phyloP scores from a whole-genome alignment of 2,329 filamentous ascomycete species.

The Pseudopithomyces chartarum region DNA sequence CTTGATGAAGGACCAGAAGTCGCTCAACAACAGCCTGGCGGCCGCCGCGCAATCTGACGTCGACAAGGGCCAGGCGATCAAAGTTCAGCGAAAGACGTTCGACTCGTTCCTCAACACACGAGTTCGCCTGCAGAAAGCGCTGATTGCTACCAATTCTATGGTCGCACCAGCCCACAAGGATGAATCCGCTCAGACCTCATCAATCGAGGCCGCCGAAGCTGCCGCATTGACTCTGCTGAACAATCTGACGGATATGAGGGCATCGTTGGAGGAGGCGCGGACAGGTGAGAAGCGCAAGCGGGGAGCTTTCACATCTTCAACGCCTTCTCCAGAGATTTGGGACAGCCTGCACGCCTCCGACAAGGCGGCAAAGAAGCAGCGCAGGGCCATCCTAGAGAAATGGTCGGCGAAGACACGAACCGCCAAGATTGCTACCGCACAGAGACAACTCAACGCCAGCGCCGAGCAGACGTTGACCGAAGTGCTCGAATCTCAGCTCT shows the following conservation, averaged over 20 bases:
- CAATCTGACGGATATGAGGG: conserved; percentile 73
- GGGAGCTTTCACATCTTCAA: conserved; percentile 56
- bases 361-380: conserved; percentile 60
- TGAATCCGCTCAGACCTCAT: conserved; percentile 50
- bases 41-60: conserved; percentile 76
- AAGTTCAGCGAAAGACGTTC: conserved; percentile 82
- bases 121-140: conserved; percentile 89
- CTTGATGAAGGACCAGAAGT: conserved; percentile 70
- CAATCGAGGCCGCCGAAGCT: conserved; percentile 77
- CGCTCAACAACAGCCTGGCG: conserved; percentile 66
- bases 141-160: conserved; percentile 77
- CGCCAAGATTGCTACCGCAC: conserved; percentile 56
- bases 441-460: conserved; percentile 64
- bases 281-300: conserved; percentile 66
- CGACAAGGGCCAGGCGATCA: conserved; percentile 84
- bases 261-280: conserved; percentile 60
- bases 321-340: conserved; percentile 72
- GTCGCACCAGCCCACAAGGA: conserved; percentile 26
- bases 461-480: conserved; percentile 68
- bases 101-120: conserved; percentile 87
- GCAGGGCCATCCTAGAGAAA: conserved; percentile 79
- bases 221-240: conserved; percentile 86
- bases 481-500: conserved; percentile 70
- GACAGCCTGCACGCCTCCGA: conserved; percentile 71
- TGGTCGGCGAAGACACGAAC: conserved; percentile 83